A percentile compares a stretch with the other conserved stretches of the same genome.
Conservation (phyloP, 768 basidiomycete species). For the Leucocoprinus leucothites region DNA sequence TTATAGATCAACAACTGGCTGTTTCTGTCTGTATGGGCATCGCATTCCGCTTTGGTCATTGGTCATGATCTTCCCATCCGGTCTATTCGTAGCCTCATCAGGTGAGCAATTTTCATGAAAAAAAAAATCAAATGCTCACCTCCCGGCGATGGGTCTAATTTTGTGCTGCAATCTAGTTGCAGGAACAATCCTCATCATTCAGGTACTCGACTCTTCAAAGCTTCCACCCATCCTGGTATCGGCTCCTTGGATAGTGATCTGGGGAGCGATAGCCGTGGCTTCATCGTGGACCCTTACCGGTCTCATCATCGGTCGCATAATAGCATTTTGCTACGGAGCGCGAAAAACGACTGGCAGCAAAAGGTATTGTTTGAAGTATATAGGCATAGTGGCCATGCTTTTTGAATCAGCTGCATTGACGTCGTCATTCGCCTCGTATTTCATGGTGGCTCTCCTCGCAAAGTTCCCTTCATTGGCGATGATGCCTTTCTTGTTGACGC, state of each 20-base stretch:
- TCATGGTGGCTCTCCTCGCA: neutral
- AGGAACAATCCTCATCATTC: neutral
- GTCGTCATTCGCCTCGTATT: slow-evolving; percentile 1
- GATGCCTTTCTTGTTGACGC: slow-evolving; percentile 7
- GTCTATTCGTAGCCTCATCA: neutral
- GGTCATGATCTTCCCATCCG: neutral
- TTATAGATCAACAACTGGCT: neutral
- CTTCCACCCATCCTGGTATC: neutral
- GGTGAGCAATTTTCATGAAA: neutral
- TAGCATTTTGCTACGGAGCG: neutral
- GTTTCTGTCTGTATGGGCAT: neutral
- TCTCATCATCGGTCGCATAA: neutral
- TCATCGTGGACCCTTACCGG: neutral
- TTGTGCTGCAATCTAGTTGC: neutral
- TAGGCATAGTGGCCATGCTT: neutral
- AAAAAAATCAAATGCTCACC: neutral
- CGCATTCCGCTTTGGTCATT: neutral
- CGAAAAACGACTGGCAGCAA: neutral
- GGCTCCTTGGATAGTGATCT: neutral
- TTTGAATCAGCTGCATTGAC: neutral
- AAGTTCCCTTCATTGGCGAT: slow-evolving; percentile 1
- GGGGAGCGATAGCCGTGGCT: neutral
- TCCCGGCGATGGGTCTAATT: neutral
- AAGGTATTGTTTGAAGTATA: neutral
- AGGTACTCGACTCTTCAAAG: neutral